A percentile compares a stretch with the other conserved stretches of the same genome.
Conservation (phyloP, 2,329 filamentous ascomycete species). For the Cryphonectria japonica region DNA sequence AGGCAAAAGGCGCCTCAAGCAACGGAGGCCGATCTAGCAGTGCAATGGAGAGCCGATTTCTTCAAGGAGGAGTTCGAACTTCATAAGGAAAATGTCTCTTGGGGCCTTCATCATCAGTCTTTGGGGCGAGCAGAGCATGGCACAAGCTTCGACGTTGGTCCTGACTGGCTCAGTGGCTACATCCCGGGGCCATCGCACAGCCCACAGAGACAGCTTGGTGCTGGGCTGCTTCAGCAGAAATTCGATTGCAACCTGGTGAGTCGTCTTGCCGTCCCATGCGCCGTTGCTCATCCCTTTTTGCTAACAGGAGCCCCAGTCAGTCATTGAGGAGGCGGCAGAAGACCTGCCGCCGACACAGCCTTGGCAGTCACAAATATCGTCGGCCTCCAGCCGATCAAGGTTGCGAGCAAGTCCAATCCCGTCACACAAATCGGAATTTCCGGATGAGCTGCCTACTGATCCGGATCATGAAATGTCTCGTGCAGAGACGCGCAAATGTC, state of each 20-base stretch:
- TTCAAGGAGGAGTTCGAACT: neutral
- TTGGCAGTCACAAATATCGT: neutral
- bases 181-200: neutral
- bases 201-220: no score
- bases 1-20: neutral
- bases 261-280: neutral
- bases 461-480: neutral
- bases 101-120: neutral
- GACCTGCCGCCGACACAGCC: constrained; percentile 23
- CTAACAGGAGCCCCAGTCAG: neutral
- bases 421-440: neutral
- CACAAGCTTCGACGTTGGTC: neutral
- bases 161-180: neutral
- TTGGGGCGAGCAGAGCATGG: neutral
- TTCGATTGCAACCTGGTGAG: constrained; percentile 7
- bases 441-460: neutral
- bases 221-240: neutral
- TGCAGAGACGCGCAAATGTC: neutral
- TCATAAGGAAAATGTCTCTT: neutral
- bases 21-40: neutral
- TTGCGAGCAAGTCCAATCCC: neutral
- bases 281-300: no score
- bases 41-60: neutral
- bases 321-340: constrained; percentile 19
- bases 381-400: neutral